Evolutionary conservation across 78 protist genomes (phyloP), one percentile per base, ranked within the genome.

Genomic region (Dictyostelium intermedium): DNA sequence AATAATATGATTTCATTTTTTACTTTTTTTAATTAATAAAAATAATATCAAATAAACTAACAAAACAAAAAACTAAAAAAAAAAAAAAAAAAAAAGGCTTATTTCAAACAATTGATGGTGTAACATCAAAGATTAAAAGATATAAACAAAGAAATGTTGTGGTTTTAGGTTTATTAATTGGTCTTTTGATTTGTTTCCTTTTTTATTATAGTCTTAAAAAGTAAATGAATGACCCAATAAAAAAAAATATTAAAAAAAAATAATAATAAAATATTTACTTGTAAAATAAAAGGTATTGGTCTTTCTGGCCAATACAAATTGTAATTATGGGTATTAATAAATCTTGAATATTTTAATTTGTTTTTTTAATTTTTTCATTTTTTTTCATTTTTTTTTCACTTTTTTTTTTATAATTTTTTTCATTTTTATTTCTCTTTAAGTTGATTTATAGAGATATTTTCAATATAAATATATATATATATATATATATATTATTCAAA

Each of bases 61-160:
- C 2, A 45, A 45, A 50, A 50, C 13, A 14, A 56, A 56, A 1
- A 1, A 56, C 0, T 47, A 47, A 56, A 56, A 56, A 20, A 56
- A 56, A 56, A 56, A 20, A 56, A 56, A 14, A 14, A 50, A 50
- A 50, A 16, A 61, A 7, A 84, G 91, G 73, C 53, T 47, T 89
- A 34, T 89, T 89, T 37, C 69, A 41, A 43, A 70, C 82, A 39
- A 80, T 89, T 45, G 94, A 89, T 80, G 82, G 83, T 34, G 87
- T 89, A 18, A 89, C 82, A 3, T 69, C 85, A 70, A 89, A 80
- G 41, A 89, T 89, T 50, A 89, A 89, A 69, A 89, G 94, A 80
- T 63, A 79, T 32, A 89, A 89, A 69, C 72, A 56, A 39, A 89
- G 94, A 80, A 89, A 89, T 80, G 27, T 89, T 34, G 34, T 89